These are phyloP conservation scores for Colletotrichum sidae DNA, from an alignment of 2,329 filamentous ascomycete genomes.

Conservation along the genomic window DNA sequence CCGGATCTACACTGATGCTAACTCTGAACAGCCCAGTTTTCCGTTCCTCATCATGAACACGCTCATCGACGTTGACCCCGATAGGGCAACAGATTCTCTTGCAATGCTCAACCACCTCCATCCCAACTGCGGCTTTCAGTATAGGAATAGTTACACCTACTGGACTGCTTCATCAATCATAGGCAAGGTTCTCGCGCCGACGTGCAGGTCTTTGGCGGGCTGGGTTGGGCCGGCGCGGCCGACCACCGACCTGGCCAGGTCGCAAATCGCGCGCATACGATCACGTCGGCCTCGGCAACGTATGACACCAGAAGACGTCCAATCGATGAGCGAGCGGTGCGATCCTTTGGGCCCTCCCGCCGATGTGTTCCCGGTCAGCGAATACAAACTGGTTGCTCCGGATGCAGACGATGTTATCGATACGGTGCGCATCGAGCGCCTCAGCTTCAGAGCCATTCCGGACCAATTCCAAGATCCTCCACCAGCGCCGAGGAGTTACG, in stretches of 20 bases:
- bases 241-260: slow-evolving; percentile 73
- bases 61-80: slow-evolving; percentile 79
- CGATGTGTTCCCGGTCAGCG: slow-evolving; percentile 71
- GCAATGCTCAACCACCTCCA: slow-evolving; percentile 76
- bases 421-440: slow-evolving; percentile 75
- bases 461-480: slow-evolving; percentile 38
- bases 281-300: slow-evolving; percentile 68
- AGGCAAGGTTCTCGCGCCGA: slow-evolving; percentile 80
- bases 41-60: slow-evolving; percentile 84
- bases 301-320: slow-evolving; percentile 69
- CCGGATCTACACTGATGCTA: not conserved
- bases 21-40: slow-evolving; percentile 61
- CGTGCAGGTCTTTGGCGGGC: slow-evolving; percentile 76
- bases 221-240: slow-evolving; percentile 81
- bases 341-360: slow-evolving; percentile 75
- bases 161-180: slow-evolving; percentile 80
- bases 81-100: slow-evolving; percentile 72
- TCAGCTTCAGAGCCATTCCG: slow-evolving; percentile 66
- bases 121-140: slow-evolving; percentile 80
- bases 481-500: slow-evolving; percentile 61
- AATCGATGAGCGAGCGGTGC: slow-evolving; percentile 74
- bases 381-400: slow-evolving; percentile 73
- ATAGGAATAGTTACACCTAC: slow-evolving; percentile 79
- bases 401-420: slow-evolving; percentile 69
- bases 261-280: slow-evolving; percentile 77